Evolutionary conservation across 2,329 filamentous ascomycete species (phyloP).

Genomic region (Bisporella sp.): DNA sequence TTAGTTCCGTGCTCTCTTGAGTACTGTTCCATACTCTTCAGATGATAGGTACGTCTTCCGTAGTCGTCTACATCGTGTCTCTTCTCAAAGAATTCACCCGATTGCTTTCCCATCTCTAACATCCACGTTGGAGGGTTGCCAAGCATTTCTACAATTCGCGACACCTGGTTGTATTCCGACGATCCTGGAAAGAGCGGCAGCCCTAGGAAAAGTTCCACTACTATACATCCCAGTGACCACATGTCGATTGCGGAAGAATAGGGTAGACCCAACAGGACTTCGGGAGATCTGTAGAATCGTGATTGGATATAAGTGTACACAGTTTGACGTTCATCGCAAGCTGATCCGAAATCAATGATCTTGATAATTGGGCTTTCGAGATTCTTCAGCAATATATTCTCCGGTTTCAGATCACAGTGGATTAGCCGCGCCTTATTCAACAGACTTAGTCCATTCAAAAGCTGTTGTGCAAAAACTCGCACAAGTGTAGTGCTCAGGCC

Average conservation of each 20-base stretch:
- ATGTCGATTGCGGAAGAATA: constrained; percentile 99
- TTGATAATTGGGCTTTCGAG: constrained; percentile 99
- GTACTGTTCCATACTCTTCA: constrained; percentile 98
- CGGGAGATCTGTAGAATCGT: constrained; percentile 92
- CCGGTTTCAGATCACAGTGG: constrained; percentile 95
- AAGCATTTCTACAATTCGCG: constrained; percentile 95
- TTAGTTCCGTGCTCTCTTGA: constrained; percentile 92
- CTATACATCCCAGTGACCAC: constrained; percentile 98
- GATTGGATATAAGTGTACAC: constrained; percentile 99
- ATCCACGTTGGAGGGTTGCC: constrained; percentile 97
- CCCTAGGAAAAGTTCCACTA: constrained; percentile 93
- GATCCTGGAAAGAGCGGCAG: constrained; percentile 93
- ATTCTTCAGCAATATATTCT: constrained; percentile 97
- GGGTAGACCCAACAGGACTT: constrained; percentile 88
- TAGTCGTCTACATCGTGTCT: constrained; percentile 75
- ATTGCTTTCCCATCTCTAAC: constrained; percentile 98
- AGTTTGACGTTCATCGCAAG: constrained; percentile 95
- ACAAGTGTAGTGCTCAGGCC: constrained; percentile 95
- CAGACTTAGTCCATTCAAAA: constrained; percentile 85
- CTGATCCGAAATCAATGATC: constrained; percentile 98
- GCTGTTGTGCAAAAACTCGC: constrained; percentile 92
- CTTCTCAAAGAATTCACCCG: constrained; percentile 96
- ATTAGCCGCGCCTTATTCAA: constrained; percentile 95
- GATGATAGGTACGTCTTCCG: constrained; percentile 78
- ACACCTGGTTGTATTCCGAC: constrained; percentile 98